Evolutionary conservation across 345 rosid genomes (phyloP).

Genomic region (Ceriops tagal): DNA sequence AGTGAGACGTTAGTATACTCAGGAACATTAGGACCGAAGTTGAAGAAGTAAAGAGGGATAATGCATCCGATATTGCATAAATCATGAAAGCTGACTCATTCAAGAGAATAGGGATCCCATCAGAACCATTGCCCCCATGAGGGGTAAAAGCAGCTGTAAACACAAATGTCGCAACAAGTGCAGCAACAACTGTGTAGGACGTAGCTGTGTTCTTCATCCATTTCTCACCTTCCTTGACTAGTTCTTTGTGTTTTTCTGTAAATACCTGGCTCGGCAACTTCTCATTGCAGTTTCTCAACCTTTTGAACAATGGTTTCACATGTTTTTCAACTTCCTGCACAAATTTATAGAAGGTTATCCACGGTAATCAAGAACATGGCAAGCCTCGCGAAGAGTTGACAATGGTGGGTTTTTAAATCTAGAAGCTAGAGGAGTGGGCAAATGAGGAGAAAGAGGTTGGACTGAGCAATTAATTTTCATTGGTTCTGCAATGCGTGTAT

Average conservation of each 20-base stretch:
- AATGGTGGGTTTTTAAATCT: too few relatives aligned
- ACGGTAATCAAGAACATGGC: too few relatives aligned
- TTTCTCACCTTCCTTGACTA: neutral
- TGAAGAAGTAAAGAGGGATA: slow-evolving; percentile 11
- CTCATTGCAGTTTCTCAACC: neutral
- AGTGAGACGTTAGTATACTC: neutral
- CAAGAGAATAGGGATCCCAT: slow-evolving; percentile 10
- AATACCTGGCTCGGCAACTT: slow-evolving; percentile 5
- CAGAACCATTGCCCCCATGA: slow-evolving; percentile 9
- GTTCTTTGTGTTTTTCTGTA: neutral
- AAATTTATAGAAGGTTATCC: too few relatives aligned
- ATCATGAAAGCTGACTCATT: neutral
- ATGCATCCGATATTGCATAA: slow-evolving; percentile 4
- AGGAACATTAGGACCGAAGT: slow-evolving; percentile 12
- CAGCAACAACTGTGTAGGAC: slow-evolving; percentile 12
- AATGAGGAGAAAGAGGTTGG: too few relatives aligned
- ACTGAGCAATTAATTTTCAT: too few relatives aligned
- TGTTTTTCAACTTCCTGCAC: neutral
- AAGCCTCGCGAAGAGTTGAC: too few relatives aligned
- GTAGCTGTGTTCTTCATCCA: slow-evolving; percentile 22
- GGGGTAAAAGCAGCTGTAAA: slow-evolving; percentile 12
- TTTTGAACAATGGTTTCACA: neutral
- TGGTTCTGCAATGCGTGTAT: too few relatives aligned
- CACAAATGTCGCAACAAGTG: slow-evolving; percentile 11
- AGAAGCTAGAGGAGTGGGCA: too few relatives aligned